Evolutionary conservation across 371 early-diverging fungal species (phyloP), one percentile per base, ranked within the genome.

Genomic region (Coemansia sp.): DNA sequence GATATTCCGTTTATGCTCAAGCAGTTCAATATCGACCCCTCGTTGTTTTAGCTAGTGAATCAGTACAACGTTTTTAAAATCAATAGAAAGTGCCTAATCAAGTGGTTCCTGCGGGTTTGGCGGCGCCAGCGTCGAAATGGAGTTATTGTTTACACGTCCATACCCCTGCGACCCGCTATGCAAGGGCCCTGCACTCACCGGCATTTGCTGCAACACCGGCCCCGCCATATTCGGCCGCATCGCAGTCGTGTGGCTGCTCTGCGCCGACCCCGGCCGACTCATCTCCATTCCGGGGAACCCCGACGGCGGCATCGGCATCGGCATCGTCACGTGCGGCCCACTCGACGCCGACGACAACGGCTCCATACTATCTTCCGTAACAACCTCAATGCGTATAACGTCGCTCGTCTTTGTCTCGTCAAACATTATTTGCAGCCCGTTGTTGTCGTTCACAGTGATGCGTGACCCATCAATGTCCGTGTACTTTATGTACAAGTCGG

Each of bases 231-330:
- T 42, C 2, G 52, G 52, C 21, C 23, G 51, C 20, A 11, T n/a
- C 5, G 9, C 30, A 7, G 53, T 18, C 53, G 12, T 33, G 21
- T 56, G 47, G 44, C 25, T 61, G 67, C 75, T 75, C 20, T 71
- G 18, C 12, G 44, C 71, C 26, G 75, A 71, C 33, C 47, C 65
- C 8, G 75, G 71, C 0, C 71, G 62, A 48, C 67, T 71, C 7
- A 52, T 3, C 26, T 62, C 72, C 67, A 75, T 67, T 14, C 75
- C 72, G 9, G 75, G 75, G 71, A 75, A 75, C 25, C 75, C 75
- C 11, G 72, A 61, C 20, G 67, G 62, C 25, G 73, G 69, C 69
- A 69, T 69, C 3, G 75, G 75, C 69, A 73, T 69, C 18, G 63
- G 37, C 55, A 65, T 57, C 6, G 60, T 16, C 18, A 48, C 55